phyloP scores from a whole-genome alignment of 495 filamentous ascomycete species.

The Penicillium ucsense region DNA sequence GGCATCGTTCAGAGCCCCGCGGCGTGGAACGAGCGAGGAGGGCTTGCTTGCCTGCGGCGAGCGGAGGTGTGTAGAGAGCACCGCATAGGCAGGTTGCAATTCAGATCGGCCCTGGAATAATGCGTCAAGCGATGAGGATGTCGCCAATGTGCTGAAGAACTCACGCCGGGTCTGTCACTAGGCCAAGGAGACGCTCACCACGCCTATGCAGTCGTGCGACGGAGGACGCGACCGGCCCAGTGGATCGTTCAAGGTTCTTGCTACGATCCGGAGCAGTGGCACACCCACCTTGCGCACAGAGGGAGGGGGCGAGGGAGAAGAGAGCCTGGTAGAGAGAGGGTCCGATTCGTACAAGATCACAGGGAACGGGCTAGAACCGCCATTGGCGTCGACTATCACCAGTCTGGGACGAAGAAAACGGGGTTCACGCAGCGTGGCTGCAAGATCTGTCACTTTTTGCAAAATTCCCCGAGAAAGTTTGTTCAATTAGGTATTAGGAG shows the following conservation, averaged over 20 bases:
- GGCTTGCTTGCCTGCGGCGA: slow-evolving; percentile 10
- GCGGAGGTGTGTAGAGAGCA: slow-evolving; percentile 7
- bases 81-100: slow-evolving; percentile 10
- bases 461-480: background rate
- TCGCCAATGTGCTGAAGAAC: too few species aligned
- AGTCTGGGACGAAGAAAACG: too few species aligned
- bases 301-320: background rate
- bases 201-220: background rate
- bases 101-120: background rate
- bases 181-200: too few species aligned
- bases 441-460: background rate
- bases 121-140: background rate
- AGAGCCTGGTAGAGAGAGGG: background rate
- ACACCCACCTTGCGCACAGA: too few species aligned
- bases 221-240: background rate
- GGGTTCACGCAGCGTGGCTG: background rate
- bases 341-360: background rate
- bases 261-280: too few species aligned
- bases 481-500: background rate
- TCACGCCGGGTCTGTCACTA: too few species aligned
- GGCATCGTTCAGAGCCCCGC: slow-evolving; percentile 20
- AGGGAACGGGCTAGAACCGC: slow-evolving; percentile 1
- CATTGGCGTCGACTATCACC: background rate
- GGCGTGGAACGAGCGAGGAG: slow-evolving; percentile 6
- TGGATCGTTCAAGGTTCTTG: background rate